phyloP scores from a whole-genome alignment of 2,329 filamentous ascomycete genomes.

The Penicillium aurantiogriseum region DNA sequence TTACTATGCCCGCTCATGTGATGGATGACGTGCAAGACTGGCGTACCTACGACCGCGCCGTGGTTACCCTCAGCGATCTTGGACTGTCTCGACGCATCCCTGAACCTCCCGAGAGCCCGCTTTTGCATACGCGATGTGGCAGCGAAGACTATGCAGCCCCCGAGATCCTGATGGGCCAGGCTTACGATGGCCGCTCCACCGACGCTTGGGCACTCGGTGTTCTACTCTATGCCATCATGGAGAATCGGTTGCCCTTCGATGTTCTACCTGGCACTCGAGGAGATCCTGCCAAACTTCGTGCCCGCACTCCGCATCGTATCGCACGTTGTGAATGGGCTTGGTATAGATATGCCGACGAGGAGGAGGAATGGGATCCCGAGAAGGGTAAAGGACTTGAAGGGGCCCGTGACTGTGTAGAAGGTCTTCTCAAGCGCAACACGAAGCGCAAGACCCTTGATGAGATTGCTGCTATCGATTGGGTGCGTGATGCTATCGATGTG shows the following conservation, averaged over 20 bases:
- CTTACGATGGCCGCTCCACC: constrained; percentile 86
- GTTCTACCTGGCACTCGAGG: constrained; percentile 72
- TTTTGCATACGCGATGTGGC: constrained; percentile 89
- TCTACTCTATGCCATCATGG: constrained; percentile 86
- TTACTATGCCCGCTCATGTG: constrained; percentile 72
- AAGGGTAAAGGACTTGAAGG: constrained; percentile 66
- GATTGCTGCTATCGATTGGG: constrained; percentile 72
- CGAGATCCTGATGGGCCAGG: constrained; percentile 91
- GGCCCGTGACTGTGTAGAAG: constrained; percentile 79
- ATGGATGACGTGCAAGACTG: constrained; percentile 69
- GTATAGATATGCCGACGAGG: constrained; percentile 78
- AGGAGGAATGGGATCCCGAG: constrained; percentile 79
- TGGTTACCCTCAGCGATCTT: constrained; percentile 87
- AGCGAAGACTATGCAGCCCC: constrained; percentile 97
- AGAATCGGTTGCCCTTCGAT: constrained; percentile 91
- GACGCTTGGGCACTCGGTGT: constrained; percentile 97
- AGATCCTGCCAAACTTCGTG: constrained; percentile 72
- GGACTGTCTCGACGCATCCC: constrained; percentile 84
- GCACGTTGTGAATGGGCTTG: constrained; percentile 94
- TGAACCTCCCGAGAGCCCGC: constrained; percentile 69
- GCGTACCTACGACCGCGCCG: constrained; percentile 72
- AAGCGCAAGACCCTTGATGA: constrained; percentile 74
- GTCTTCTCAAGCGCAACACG: constrained; percentile 75
- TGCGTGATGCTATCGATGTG: constrained; percentile 69
- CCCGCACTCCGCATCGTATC: constrained; percentile 87